phyloP scores from a whole-genome alignment of 768 basidiomycete species.

The Mycena vitilis region DNA sequence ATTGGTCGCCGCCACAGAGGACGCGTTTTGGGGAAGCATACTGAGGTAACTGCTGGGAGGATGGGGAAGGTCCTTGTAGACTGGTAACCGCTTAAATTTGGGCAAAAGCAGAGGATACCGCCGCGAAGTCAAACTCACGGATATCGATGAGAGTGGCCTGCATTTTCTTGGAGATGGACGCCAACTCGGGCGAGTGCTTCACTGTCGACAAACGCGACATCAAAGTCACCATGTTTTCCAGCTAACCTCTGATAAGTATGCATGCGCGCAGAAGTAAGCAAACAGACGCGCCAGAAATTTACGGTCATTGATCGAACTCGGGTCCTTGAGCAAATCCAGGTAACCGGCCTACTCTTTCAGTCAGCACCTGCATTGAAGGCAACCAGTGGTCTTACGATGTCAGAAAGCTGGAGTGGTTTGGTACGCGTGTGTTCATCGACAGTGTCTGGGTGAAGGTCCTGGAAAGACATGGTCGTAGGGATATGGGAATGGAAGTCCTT shows the following conservation, averaged over 20 bases:
- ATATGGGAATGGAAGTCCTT: slow-evolving; percentile 11
- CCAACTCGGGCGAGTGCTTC: slow-evolving; percentile 32
- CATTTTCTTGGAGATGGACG: slow-evolving; percentile 47
- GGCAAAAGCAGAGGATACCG: too few relatives aligned
- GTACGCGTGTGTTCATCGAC: slow-evolving; percentile 22
- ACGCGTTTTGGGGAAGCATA: slow-evolving; percentile 34
- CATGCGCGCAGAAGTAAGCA: not conserved
- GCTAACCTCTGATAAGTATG: slow-evolving; percentile 50
- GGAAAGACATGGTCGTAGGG: slow-evolving; percentile 23
- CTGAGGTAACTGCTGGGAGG: slow-evolving; percentile 69
- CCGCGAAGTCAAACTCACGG: slow-evolving; percentile 54
- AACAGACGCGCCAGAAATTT: slow-evolving; percentile 61
- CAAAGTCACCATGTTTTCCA: slow-evolving; percentile 69
- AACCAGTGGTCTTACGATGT: slow-evolving; percentile 13
- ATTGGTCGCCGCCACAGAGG: slow-evolving; percentile 32
- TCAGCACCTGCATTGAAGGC: not conserved
- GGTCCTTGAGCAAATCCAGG: slow-evolving; percentile 58
- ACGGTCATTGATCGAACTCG: slow-evolving; percentile 65
- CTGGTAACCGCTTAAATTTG: slow-evolving; percentile 45
- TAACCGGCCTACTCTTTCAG: slow-evolving; percentile 55
- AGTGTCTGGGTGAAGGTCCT: slow-evolving; percentile 11
- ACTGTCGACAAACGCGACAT: slow-evolving; percentile 63
- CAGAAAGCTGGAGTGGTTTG: slow-evolving; percentile 8
- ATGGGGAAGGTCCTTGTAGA: slow-evolving; percentile 85
- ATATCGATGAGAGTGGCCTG: slow-evolving; percentile 65